Conservation (phyloP, 352 stramenopile genomes). For the Plasmopara viticola region DNA sequence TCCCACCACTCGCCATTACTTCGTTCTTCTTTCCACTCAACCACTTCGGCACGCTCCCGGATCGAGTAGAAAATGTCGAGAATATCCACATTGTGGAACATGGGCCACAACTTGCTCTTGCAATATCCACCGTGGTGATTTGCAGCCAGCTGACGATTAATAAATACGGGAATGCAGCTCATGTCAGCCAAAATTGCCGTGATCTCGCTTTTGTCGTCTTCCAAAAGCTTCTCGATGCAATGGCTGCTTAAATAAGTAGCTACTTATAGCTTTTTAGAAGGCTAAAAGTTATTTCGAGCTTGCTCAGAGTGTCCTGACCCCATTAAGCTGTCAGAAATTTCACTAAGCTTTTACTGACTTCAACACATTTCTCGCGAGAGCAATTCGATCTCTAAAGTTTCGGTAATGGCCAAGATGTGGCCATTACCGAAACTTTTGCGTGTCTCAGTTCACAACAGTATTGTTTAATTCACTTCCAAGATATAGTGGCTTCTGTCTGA, state of each 20-base stretch:
- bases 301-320: not conserved
- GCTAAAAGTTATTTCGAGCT: not conserved
- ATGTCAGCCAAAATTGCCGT: conserved; percentile 84
- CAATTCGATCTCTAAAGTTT: conserved; percentile 2
- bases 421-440: not conserved
- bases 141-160: conserved; percentile 78
- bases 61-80: conserved; percentile 90
- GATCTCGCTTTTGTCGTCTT: conserved; percentile 83
- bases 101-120: conserved; percentile 97
- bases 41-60: conserved; percentile 69
- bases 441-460: too few relatives aligned
- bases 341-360: conserved; percentile 6
- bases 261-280: not conserved
- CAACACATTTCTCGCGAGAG: not conserved
- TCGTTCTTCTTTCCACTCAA: conserved; percentile 75
- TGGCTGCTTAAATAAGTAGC: not conserved
- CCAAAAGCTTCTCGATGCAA: conserved; percentile 59
- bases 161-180: conserved; percentile 96
- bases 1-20: conserved; percentile 91
- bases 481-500: too few relatives aligned
- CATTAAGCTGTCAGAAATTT: not conserved
- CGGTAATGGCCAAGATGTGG: conserved; percentile 9
- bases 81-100: conserved; percentile 98
- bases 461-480: too few relatives aligned
- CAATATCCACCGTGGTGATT: conserved; percentile 96